phyloP scores from a whole-genome alignment of 2,329 filamentous ascomycete species.

The Biscogniauxia marginata region DNA sequence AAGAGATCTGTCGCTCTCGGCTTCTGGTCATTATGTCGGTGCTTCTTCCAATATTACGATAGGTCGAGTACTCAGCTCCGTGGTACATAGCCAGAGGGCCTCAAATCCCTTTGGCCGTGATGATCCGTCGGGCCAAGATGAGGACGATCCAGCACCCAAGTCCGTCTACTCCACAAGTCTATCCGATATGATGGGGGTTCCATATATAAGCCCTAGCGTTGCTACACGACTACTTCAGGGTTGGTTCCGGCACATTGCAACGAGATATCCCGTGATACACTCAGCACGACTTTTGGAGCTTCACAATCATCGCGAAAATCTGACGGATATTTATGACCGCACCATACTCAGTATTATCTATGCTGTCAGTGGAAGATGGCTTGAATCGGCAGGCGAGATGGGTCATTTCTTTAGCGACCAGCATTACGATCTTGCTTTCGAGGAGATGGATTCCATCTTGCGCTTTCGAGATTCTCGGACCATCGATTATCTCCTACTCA shows the following conservation, averaged over 20 bases:
- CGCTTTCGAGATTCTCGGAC: slow-evolving; percentile 28
- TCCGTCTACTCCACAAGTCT: slow-evolving; percentile 25
- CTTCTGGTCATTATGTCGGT: slow-evolving; percentile 31
- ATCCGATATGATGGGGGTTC: slow-evolving; percentile 26
- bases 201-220: slow-evolving; percentile 26
- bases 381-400: slow-evolving; percentile 32
- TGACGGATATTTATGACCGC: slow-evolving; percentile 27
- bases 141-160: slow-evolving; percentile 30
- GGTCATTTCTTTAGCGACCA: slow-evolving; percentile 33
- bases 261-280: slow-evolving; percentile 29
- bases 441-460: slow-evolving; percentile 27
- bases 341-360: slow-evolving; percentile 30
- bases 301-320: slow-evolving; percentile 26
- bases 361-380: slow-evolving; percentile 31
- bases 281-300: slow-evolving; percentile 25
- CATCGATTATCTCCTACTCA: slow-evolving; percentile 29
- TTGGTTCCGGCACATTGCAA: slow-evolving; percentile 32
- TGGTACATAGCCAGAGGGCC: slow-evolving; percentile 28
- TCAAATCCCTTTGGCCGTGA: slow-evolving; percentile 12
- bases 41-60: slow-evolving; percentile 32
- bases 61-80: slow-evolving; percentile 31
- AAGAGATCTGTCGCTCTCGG: slow-evolving; percentile 29
- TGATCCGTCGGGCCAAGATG: slow-evolving; percentile 15
- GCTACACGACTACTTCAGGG: slow-evolving; percentile 28
- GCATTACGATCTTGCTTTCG: slow-evolving; percentile 30